Evolutionary conservation across 2,329 filamentous ascomycete species (phyloP), one percentile per base, ranked within the genome.

Genomic region (Tolypocladium cylindrosporum): DNA sequence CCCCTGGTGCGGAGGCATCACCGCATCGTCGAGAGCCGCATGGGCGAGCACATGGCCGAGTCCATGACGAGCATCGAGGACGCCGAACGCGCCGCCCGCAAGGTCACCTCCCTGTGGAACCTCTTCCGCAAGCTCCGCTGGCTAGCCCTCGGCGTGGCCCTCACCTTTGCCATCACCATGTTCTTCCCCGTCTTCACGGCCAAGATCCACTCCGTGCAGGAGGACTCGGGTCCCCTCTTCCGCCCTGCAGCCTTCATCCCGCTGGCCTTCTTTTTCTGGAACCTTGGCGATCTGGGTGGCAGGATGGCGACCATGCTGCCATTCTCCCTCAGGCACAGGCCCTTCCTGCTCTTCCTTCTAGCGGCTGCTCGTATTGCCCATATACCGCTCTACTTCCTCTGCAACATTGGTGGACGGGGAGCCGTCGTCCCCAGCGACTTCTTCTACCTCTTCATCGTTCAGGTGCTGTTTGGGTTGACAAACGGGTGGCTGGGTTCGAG

Each of bases 161-260:
- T 92, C 62, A 91, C 87, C 68, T 97, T 97, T 67, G 75, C 81
- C 48, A 75, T 93, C 57, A 92, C 92, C 55, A 97, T 99, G 93
- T 86, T 94, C 69, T 97, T 92, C 76, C 94, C 94, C 1, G 90
- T 97, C 60, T 95, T 95, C 73, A 97, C 94, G 0, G 76, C 80
- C 58, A 84, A 87, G 72, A 87, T 77, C 61, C 66, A 74, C 40
- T 82, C 79, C 10, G 75, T 81, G 13, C 65, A 67, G 31, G 65
- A 67, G 59, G 69, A 64, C 61, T 61, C 68, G 9, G 78, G 81
- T 14, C 75, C 80, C 19, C 74, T 95, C 19, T 83, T 95, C 63
- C 83, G 85, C 56, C 84, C 90, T 0, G 79, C 85, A 0, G 85
- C 87, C 19, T 99, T 97, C 71, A 92, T 97, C 59, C 92, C 94